Conservation (phyloP, 495 filamentous ascomycete species). For the Talaromyces adpressus region DNA sequence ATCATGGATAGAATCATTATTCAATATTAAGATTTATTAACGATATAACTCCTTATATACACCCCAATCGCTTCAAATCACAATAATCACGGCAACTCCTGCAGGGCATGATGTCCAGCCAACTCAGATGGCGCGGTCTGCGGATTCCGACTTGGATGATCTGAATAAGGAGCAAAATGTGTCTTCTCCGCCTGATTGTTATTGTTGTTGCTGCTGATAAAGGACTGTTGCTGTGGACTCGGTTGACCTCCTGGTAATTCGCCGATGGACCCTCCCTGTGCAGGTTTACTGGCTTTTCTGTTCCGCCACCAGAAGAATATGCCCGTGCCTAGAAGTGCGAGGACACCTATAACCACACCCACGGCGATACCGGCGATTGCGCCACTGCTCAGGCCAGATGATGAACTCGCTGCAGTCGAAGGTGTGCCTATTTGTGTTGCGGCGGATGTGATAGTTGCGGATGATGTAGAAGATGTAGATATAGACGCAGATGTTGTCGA, state of each 20-base stretch:
- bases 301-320: not conserved
- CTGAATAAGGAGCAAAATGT: not conserved
- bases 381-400: not conserved
- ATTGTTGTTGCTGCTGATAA: not conserved
- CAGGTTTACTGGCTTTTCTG: not conserved
- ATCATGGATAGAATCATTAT: not conserved
- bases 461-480: not conserved
- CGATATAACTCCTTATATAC: not conserved
- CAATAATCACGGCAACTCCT: not conserved
- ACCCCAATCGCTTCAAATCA: not conserved
- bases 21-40: not conserved
- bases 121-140: not conserved
- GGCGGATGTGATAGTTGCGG: not conserved
- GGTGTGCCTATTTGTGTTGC: not conserved
- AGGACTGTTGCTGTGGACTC: not conserved
- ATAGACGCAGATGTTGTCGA: not conserved
- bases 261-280: not conserved
- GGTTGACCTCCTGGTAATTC: not conserved
- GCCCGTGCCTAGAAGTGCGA: not conserved
- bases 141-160: not conserved
- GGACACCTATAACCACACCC: not conserved
- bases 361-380: slow-evolving; percentile 4
- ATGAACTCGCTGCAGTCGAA: not conserved
- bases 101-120: not conserved
- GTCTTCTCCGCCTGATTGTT: not conserved